Evolutionary conservation across 1,284 basidiomycete species (phyloP), one percentile per base, ranked within the genome.

Genomic region (Rhodotorula sp.): DNA sequence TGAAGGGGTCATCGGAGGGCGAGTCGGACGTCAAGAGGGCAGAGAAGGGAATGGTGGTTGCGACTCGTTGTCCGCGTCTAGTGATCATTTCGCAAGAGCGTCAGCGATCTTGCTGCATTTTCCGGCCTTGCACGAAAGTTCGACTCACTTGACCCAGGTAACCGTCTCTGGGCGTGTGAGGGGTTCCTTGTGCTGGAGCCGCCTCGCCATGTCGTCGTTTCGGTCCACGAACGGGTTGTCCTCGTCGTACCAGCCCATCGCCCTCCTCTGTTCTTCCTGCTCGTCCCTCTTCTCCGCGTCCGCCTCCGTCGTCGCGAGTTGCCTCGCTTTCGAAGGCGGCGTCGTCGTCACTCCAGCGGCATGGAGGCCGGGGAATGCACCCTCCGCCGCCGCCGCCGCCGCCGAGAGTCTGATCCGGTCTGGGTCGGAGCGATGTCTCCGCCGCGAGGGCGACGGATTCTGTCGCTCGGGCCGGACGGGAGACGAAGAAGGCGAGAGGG

Each of bases 221-320:
- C 60, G 28, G 23, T 73, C 71, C 15, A 73, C 60, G 34, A 73
- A 73, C 47, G 68, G 68, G 56, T 73, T 73, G 6, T 69, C 68
- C 10, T 66, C 65, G 60, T 69, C 68, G 62, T 70, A 66, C 71
- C 71, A 73, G 1, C 67, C 68, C 68, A 69, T 72, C 34, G 54
- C 45, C 16, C 50, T 59, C 19, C 10, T 12, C 16, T 21, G 43
- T 58, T 68, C 66, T 14, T 68, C 60, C 31, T 38, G 60, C 45
- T 31, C 60, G 23, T 45, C 31, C 5, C 56, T n/a, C 21, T 2
- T 2, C 18, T 6, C 34, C 34, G 34, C 34, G 28, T 67, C 65
- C 10, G 43, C 26, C 18, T 54, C 65, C 15, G 67, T 59, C 43
- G 64, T 52, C 0, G 47, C 54, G 12, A 64, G 59, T 7, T 28